Base-by-base conservation (phyloP, 2,329 filamentous ascomycete species). In the Exophiala spinifera region DNA sequence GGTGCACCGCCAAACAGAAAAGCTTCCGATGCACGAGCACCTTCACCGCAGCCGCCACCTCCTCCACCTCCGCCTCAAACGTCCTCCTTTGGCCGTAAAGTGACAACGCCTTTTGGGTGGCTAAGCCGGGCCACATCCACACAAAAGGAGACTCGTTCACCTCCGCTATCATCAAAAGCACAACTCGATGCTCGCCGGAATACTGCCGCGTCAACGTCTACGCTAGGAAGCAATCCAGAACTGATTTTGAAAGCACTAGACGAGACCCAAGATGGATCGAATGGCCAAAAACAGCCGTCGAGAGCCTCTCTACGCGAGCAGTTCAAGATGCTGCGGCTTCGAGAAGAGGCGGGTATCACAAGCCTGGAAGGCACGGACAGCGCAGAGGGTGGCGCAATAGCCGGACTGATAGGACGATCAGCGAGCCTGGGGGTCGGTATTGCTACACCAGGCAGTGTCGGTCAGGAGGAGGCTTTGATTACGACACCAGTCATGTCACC, bases 101-200 rank as follows among this genome's bases (percentile, higher is more conserved):
- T 95, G 51, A 91, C 89, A 7, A 89, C 89, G 63, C 89, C 88
- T n/a, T 95, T 95, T 65, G 83, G 89, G 36, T 64, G 62, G 62
- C 33, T 64, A 8, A 62, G 57, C 50, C 55, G 62, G 45, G 59
- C 58, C 19, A 53, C 61, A 92, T 72, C 70, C 23, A 70, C 72
- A 10, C 78, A 79, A 33, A 81, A 79, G 67, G 82, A 80, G 49
- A 69, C 76, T 39, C 79, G 82, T 48, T 79, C 84, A 11, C 79
- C 81, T 4, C 79, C 86, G 15, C 66, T 79, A 56, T 74, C 79
- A 28, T 65, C 79, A 56, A 70, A 57, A 57, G 60, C 66, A 31
- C 62, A 68, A 21, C 69, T 72, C 20, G 66, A 62, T 23, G 72
- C 72, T 37, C 75, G 86, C 63, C 80, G 89, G 67, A 89, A 92